These are phyloP conservation scores for Thalia dealbata DNA, from an alignment of 176 grass and related monocot species.

Conservation along the genomic window DNA sequence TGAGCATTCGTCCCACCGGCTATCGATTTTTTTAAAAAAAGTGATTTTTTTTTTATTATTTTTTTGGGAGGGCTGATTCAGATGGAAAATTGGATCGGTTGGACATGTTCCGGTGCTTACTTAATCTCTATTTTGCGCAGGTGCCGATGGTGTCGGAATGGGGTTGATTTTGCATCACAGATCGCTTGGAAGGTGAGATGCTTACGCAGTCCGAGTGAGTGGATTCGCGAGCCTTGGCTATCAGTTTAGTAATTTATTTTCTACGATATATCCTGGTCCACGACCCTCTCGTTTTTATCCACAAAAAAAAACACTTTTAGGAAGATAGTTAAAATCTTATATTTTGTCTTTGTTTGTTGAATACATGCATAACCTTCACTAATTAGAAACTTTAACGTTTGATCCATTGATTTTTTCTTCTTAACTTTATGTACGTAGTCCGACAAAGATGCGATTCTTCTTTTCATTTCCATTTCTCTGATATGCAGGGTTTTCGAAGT, in stretches of 20 bases:
- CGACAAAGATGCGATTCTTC: neutral
- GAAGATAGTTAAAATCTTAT: neutral
- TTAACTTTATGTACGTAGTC: neutral
- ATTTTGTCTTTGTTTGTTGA: neutral
- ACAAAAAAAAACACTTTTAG: neutral
- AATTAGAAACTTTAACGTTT: neutral
- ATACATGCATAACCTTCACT: neutral
- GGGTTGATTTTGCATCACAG: conserved; percentile 89
- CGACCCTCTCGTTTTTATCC: too few relatives aligned
- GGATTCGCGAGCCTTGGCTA: neutral
- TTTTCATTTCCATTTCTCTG: neutral
- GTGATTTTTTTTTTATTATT: neutral
- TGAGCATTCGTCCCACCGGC: conserved; percentile 12
- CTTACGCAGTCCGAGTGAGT: neutral
- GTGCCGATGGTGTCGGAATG: conserved; percentile 70
- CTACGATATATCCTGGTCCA: too few relatives aligned
- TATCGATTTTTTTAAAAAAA: too few relatives aligned
- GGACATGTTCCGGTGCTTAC: neutral
- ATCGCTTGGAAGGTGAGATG: conserved; percentile 82
- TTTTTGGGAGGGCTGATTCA: neutral
- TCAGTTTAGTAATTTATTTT: neutral
- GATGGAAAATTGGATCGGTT: neutral
- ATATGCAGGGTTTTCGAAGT: conserved; percentile 64
- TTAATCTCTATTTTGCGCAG: conserved; percentile 18
- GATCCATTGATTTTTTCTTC: neutral